These are phyloP conservation scores for Opeltia flavorubescens DNA, from an alignment of 495 filamentous ascomycete species.

Conservation along the genomic window DNA sequence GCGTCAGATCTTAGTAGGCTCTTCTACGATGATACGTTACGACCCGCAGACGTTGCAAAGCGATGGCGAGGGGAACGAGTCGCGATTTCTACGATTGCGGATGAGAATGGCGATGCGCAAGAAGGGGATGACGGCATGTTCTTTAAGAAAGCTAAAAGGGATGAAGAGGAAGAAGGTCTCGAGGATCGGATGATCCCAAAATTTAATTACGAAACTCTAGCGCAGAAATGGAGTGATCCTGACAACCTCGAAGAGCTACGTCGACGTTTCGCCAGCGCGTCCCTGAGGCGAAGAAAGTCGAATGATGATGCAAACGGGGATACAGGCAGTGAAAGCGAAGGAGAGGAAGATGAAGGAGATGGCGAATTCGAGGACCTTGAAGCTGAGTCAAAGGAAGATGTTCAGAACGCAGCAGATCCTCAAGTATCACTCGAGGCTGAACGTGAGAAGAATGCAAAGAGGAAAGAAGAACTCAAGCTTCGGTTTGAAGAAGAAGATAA, in stretches of 20 bases:
- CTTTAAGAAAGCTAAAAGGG: conserved; percentile 59
- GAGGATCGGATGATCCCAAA: conserved; percentile 68
- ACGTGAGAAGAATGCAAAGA: conserved; percentile 75
- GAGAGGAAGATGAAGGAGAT: conserved; percentile 61
- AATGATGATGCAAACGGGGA: conserved; percentile 30
- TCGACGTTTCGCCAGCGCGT: conserved; percentile 57
- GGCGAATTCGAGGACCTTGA: conserved; percentile 86
- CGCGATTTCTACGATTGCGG: conserved; percentile 25
- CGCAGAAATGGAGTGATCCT: conserved; percentile 70
- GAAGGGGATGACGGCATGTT: conserved; percentile 66
- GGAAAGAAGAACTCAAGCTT: conserved; percentile 86
- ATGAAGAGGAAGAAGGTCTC: conserved; percentile 42
- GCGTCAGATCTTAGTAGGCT: conserved; percentile 66
- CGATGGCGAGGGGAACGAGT: conserved; percentile 60
- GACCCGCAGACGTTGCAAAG: conserved; percentile 57
- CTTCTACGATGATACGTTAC: conserved; percentile 75
- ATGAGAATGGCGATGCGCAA: conserved; percentile 28
- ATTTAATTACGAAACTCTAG: conserved; percentile 68
- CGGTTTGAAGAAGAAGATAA: conserved; percentile 95
- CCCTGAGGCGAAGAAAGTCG: conserved; percentile 33
- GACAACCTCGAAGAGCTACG: conserved; percentile 63
- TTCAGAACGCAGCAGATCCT: conserved; percentile 23
- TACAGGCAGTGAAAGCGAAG: conserved; percentile 29
- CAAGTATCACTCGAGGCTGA: conserved; percentile 56
- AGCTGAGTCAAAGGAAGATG: conserved; percentile 36